Conservation (phyloP, 1,139 yeast species). For the Geotrichum histeridarum region DNA sequence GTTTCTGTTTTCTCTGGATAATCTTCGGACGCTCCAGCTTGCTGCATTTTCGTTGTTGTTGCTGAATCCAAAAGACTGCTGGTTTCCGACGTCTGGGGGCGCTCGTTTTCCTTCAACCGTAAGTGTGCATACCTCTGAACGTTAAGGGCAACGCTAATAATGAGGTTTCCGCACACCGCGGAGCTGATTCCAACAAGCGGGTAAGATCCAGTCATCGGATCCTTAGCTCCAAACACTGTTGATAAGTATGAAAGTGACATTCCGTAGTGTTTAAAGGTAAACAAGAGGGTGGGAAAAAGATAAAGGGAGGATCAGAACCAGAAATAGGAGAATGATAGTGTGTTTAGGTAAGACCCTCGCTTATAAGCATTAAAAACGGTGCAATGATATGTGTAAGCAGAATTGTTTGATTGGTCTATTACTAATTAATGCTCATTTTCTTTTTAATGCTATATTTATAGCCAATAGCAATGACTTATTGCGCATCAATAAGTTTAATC, state of each 20-base stretch:
- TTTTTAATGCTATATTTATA: no score
- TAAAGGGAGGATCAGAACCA: no score
- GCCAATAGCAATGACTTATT: no score
- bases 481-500: no score
- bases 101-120: slow-evolving; percentile 15
- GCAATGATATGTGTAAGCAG: no score
- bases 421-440: no score
- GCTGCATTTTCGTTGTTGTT: not conserved
- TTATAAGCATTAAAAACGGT: no score
- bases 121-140: slow-evolving; percentile 41
- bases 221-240: not conserved
- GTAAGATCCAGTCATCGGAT: slow-evolving; percentile 17
- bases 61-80: not conserved
- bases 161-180: slow-evolving; percentile 38
- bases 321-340: no score
- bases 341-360: no score
- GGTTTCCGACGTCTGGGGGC: not conserved
- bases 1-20: slow-evolving; percentile 8
- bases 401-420: no score
- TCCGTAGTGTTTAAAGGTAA: not conserved
- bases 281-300: no score
- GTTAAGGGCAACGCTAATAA: slow-evolving; percentile 39
- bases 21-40: not conserved
- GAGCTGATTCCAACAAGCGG: slow-evolving; percentile 34
- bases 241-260: not conserved